A percentile compares a stretch with the other conserved stretches of the same genome.
Conservation (phyloP, 345 rosid species). For the Rhodomyrtus tomentosa region DNA sequence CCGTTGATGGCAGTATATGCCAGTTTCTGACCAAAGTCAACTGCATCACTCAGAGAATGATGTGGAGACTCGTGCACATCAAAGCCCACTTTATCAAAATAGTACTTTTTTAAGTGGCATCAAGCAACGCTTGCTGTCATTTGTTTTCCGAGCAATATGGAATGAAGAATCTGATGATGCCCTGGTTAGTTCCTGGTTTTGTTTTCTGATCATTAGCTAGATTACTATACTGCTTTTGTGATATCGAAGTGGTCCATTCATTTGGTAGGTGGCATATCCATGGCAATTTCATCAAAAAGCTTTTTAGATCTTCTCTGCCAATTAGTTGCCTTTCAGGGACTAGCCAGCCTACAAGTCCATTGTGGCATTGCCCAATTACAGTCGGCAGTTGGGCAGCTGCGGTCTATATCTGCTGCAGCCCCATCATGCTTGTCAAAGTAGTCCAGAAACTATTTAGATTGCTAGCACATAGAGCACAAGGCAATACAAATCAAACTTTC, state of each 20-base stretch:
- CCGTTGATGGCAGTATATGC: slow-evolving; percentile 31
- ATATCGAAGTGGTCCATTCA: not conserved
- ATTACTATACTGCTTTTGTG: not conserved
- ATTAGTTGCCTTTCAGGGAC: not conserved
- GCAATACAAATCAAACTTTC: not conserved
- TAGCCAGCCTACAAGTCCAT: not conserved
- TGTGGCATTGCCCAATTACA: not conserved
- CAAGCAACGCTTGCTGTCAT: slow-evolving; percentile 89
- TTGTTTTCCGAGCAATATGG: slow-evolving; percentile 75
- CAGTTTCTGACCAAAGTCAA: slow-evolving; percentile 34
- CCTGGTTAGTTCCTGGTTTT: slow-evolving; percentile 32
- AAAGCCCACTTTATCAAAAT: slow-evolving; percentile 26
- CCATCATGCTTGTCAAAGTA: not conserved
- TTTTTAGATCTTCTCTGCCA: not conserved
- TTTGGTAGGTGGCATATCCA: not conserved
- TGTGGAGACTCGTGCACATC: slow-evolving; percentile 25
- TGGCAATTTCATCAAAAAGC: not conserved
- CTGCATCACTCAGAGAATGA: slow-evolving; percentile 26
- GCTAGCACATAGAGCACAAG: not conserved
- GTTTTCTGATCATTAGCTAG: not conserved
- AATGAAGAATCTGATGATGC: slow-evolving; percentile 58
- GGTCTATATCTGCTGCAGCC: not conserved
- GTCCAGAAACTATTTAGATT: not conserved
- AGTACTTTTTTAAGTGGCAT: slow-evolving; percentile 63
- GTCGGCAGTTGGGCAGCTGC: not conserved